A percentile compares a stretch with the other conserved stretches of the same genome.
Conservation (phyloP, 2,329 filamentous ascomycete species). For the Pyricularia pennisetigena region DNA sequence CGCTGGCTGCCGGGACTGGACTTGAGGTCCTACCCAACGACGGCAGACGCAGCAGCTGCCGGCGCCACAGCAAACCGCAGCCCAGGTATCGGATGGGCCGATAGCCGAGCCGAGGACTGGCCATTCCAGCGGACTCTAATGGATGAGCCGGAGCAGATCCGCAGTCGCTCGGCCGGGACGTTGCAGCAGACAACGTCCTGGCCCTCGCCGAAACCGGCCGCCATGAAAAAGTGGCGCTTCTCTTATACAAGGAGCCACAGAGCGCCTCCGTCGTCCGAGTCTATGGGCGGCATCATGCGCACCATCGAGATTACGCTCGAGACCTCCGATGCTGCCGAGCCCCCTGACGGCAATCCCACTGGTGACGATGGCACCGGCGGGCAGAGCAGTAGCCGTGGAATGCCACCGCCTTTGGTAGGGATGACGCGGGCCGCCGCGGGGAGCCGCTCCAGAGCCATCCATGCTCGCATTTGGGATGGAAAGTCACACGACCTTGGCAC, state of each 20-base stretch:
- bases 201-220: neutral
- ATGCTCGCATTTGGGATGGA: neutral
- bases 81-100: neutral
- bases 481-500: neutral
- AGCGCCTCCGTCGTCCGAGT: neutral
- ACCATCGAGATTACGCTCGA: constrained; percentile 3
- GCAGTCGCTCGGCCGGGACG: neutral
- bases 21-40: neutral
- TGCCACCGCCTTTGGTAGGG: neutral
- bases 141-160: neutral
- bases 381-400: neutral
- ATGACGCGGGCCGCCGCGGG: neutral
- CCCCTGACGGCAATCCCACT: neutral
- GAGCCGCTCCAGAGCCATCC: neutral
- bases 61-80: neutral
- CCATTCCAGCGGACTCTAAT: neutral
- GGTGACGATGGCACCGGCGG: neutral
- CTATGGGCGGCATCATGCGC: neutral
- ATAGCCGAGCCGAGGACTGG: neutral
- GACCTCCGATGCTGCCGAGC: neutral
- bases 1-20: neutral
- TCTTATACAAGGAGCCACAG: neutral
- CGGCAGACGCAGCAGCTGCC: neutral
- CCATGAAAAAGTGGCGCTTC: neutral
- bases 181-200: neutral